Base-by-base conservation (phyloP, 2,329 filamentous ascomycete genomes). In the Escovopsis sp. region DNA sequence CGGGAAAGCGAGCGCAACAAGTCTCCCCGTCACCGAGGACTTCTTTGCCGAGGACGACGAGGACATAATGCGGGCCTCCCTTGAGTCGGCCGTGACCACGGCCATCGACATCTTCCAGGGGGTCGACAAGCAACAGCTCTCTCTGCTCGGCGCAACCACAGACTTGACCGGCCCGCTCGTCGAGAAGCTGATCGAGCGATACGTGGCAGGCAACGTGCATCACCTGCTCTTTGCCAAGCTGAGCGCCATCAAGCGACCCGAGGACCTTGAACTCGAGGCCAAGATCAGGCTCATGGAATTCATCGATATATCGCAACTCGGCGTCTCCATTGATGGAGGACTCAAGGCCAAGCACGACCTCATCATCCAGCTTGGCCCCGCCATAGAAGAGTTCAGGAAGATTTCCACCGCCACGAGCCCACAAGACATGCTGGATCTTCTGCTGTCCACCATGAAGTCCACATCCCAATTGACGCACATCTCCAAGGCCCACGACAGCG, bases 101-200 rank as follows among this genome's bases (percentile, higher is more conserved):
- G 90, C 87, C 0, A 96, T 98, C 45, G 90, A 98, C 49, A 68
- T 96, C 1, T 98, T 98, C 45, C 88, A 96, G 49, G 77, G 78
- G 40, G 88, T 98, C 5, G 90, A 98, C 53, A 94, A 94, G 54
- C 84, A 93, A 48, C 90, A 96, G 49, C 64, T 98, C 19, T 94
- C 88, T 3, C 68, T 93, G 26, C 67, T 98, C 4, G 90, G 87
- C 14, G 83, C 87, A 4, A 94, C 86, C 2, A 98, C 92, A 2
- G 86, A 94, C 51, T 62, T 98, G 35, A 96, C 90, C 0, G 88
- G 90, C 0, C 84, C 87, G 1, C 62, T 92, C 8, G 87, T 98
- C 2, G 92, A 98, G 59, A 77, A 83, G 41, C 68, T 98, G 48
- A 94, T 98, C 44, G 90, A 98, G 57, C 78, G 86, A 33, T 94